These are phyloP conservation scores for Clarireedia hainanense DNA, from an alignment of 2,329 filamentous ascomycete species.

Conservation along the genomic window DNA sequence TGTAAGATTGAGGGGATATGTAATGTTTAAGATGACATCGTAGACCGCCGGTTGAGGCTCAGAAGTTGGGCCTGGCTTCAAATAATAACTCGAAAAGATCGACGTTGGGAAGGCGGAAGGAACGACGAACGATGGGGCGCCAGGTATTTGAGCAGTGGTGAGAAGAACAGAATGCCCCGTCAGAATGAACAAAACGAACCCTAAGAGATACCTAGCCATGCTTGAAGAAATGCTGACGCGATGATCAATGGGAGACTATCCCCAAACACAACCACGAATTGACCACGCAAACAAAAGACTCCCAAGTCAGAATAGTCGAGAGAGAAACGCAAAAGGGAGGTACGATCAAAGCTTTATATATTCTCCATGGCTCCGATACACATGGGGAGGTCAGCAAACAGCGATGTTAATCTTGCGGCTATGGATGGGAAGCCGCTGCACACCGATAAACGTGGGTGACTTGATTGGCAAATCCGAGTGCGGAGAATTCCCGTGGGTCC, in stretches of 20 bases:
- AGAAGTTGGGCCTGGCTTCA: constrained; percentile 36
- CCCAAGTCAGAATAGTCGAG: too few species aligned
- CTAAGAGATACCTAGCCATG: neutral
- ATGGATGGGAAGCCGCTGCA: neutral
- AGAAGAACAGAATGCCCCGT: neutral
- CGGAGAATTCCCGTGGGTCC: too few species aligned
- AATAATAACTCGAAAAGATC: constrained; percentile 42
- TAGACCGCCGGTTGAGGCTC: constrained; percentile 46
- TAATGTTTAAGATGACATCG: constrained; percentile 46
- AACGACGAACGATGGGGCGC: constrained; percentile 33
- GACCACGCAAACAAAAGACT: neutral
- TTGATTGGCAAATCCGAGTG: neutral
- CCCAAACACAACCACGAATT: neutral
- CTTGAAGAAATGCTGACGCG: neutral
- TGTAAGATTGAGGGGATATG: constrained; percentile 46
- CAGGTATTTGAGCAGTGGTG: constrained; percentile 23
- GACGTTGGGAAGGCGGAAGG: constrained; percentile 42
- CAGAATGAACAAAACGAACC: neutral
- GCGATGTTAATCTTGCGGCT: neutral
- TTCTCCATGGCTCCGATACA: too few species aligned
- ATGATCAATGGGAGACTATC: neutral
- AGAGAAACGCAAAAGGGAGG: too few species aligned
- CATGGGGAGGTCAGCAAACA: neutral
- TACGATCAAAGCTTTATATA: too few species aligned
- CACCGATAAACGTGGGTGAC: neutral